Evolutionary conservation across 768 basidiomycete species (phyloP), one percentile per base, ranked within the genome.

Genomic region (Naganishia vishniacii): DNA sequence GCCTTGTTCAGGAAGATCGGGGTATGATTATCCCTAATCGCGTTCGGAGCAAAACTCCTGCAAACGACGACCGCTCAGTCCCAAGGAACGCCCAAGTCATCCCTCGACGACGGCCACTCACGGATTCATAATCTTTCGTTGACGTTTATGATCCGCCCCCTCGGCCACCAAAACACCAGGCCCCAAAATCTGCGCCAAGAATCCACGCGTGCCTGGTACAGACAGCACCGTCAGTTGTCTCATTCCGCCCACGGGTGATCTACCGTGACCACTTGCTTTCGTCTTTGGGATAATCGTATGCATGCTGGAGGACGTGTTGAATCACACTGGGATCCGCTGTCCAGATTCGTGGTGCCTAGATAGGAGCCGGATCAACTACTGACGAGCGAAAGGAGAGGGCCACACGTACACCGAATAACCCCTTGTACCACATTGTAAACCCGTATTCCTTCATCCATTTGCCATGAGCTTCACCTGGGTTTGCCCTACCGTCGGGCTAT

Each of bases 311-410:
- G 41, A 94, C 82, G 71, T 93, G 85, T 12, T 81, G 76, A 32
- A 93, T 73, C 0, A 91, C 86, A 25, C 82, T 74, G 4, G 90
- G 88, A 72, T 94, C 91, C 45, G 90, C 80, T 0, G 89, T 88
- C 61, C 90, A 80, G 0, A 94, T 83, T 37, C 91, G 85, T 44
- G 84, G 81, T 65, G 88, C 88, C 88, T 90, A 37, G 29, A 67
- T 46, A 23, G 34, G 37, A 46, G 47, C 63, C 5, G 13, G 25
- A 47, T 49, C 48, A 9, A 23, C 48, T 48, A 28, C 37, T 40
- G 23, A 46, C 60, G 18, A 47, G 37, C 81, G 79, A 61, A 83
- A 70, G 75, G 83, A 84, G 58, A 82, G 81, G 84, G 41, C 80
- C 79, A 63, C n/a, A 81, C 88, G 66, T 18, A 71, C 70, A 18